Base-by-base conservation (phyloP, 2,329 filamentous ascomycete species). In the Emmonsia crescens region DNA sequence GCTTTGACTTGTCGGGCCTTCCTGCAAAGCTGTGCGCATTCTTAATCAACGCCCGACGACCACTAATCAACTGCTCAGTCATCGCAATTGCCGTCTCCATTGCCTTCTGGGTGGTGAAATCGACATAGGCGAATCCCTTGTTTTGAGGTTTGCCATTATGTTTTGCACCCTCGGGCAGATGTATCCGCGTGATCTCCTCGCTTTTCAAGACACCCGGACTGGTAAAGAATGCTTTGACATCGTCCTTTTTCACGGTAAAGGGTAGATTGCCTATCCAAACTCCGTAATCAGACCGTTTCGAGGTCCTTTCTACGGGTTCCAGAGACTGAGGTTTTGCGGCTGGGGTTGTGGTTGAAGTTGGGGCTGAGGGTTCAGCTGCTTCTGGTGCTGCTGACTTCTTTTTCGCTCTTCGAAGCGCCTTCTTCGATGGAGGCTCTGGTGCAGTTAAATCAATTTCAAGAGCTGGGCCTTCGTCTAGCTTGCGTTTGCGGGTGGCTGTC, bases 211-310 rank as follows among this genome's bases (percentile, higher is more conserved):
- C 78, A 63, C 85, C 86, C 57, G 86, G 85, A 6, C 85, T 86
- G 40, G 87, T 82, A n/a, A 99, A 78, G 82, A 96, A 97, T 64
- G 82, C 83, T 69, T 87, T 86, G 57, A 99, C 78, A 64, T 91
- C 86, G 14, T 84, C 79, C 63, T 88, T 85, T 52, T 88, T 94
- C 48, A 88, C 80, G 55, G 83, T 85, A 80, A 93, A 99, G n/a
- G 89, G 85, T 65, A 99, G 77, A 75, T 99, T 99, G 69, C 95
- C 94, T 68, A 99, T 89, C 94, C 94, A 99, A 66, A 99, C 85
- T 64, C 91, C 90, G 74, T 91, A 86, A 21, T 89, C 85, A 10
- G 91, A 94, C 63, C 90, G 87, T 67, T 80, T 77, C 5, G 71
- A 19, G 6, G 54, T 38, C 33, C 27, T 55, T 40, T 71, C 64